A percentile compares a stretch with the other conserved stretches of the same genome.
Conservation (phyloP, 306 rosid genomes). For the Vigna nakashimae region DNA sequence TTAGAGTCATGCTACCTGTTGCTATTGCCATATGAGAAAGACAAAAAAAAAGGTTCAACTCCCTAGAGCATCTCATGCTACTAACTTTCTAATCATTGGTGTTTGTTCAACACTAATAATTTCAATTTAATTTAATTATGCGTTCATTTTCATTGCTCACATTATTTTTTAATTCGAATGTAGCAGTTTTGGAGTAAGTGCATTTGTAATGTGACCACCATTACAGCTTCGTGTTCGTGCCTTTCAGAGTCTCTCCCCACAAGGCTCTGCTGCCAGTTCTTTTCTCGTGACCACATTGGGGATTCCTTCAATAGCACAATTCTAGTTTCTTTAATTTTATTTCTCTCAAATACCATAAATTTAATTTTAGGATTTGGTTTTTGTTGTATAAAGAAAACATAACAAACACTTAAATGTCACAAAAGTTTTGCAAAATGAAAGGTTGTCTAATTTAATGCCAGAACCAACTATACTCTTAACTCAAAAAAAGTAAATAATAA, state of each 20-base stretch:
- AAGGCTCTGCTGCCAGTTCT: not conserved
- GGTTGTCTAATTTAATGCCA: not conserved
- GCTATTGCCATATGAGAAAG: not conserved
- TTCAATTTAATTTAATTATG: not conserved
- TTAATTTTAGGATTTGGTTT: not conserved
- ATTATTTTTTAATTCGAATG: not conserved
- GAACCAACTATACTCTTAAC: not conserved
- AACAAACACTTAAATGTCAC: not conserved
- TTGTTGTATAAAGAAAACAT: not conserved
- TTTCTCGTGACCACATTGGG: slow-evolving; percentile 8
- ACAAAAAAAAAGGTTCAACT: not conserved
- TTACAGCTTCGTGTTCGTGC: slow-evolving; percentile 1
- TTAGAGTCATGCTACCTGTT: not conserved
- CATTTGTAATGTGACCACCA: not conserved
- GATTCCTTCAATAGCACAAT: not conserved
- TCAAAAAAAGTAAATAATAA: not conserved
- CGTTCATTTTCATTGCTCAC: not conserved
- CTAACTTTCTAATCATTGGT: not conserved
- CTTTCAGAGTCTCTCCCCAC: not conserved
- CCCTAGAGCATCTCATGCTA: no score
- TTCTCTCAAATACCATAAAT: not conserved
- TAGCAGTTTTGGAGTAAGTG: not conserved
- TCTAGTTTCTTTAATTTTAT: not conserved
- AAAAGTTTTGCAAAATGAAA: not conserved
- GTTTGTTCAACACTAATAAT: not conserved